phyloP scores from a whole-genome alignment of 371 early-diverging fungal genomes.

The Mucor piriformis region DNA sequence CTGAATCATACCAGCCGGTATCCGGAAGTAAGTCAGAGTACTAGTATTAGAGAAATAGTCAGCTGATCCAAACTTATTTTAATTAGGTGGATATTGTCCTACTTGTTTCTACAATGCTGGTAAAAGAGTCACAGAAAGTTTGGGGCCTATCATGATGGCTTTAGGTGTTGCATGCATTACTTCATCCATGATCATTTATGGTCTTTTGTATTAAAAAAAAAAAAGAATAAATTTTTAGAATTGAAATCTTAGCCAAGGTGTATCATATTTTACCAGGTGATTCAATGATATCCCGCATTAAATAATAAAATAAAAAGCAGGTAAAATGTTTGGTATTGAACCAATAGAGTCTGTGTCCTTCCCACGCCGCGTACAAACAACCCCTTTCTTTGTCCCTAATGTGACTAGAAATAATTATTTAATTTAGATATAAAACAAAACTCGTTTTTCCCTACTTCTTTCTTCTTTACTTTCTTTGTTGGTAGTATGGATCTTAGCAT shows the following conservation, averaged over 20 bases:
- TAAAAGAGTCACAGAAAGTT: conserved; percentile 22
- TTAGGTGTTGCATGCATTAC: conserved; percentile 43
- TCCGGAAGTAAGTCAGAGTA: conserved; percentile 29
- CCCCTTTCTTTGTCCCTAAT: neutral
- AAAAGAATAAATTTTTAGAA: neutral
- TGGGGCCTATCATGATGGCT: conserved; percentile 36
- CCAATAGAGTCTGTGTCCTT: conserved; percentile 1
- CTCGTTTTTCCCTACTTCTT: conserved; percentile 7
- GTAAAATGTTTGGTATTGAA: conserved; percentile 1
- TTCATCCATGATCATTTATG: conserved; percentile 40
- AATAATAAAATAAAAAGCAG: neutral
- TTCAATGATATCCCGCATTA: neutral
- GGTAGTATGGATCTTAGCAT: conserved; percentile 26
- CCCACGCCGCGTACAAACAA: neutral
- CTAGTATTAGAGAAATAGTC: neutral
- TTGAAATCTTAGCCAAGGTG: too few species aligned
- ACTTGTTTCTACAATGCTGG: conserved; percentile 47
- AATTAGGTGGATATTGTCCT: conserved; percentile 42
- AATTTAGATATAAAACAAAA: neutral
- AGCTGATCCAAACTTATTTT: neutral
- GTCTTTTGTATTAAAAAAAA: conserved; percentile 19
- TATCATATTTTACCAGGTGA: neutral
- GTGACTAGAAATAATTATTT: neutral
- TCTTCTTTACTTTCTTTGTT: conserved; percentile 4
- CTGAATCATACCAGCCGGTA: conserved; percentile 33